Conservation (phyloP, 768 basidiomycete species). For the Panaeolus cyanescens region DNA sequence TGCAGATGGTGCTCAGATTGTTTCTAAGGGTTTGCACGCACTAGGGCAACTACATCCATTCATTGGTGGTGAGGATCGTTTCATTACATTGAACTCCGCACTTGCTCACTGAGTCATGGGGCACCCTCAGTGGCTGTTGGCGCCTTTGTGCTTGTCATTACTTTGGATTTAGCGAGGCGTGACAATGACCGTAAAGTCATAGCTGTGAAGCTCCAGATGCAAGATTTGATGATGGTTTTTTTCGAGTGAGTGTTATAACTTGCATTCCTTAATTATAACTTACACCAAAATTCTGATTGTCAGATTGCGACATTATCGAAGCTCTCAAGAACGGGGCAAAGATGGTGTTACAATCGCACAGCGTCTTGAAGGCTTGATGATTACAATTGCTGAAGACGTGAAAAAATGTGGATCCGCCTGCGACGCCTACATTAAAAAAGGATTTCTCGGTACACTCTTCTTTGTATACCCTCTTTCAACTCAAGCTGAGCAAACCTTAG, state of each 20-base stretch:
- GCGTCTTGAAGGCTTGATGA: conserved; percentile 29
- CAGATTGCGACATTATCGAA: conserved; percentile 30
- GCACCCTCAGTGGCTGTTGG: conserved; percentile 41
- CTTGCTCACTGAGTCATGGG: too few species aligned
- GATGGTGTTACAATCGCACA: conserved; percentile 33
- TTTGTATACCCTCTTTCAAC: background rate
- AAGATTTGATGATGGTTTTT: conserved; percentile 47
- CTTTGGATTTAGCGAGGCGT: conserved; percentile 46
- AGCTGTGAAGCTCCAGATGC: conserved; percentile 50
- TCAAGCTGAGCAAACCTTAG: conserved; percentile 17
- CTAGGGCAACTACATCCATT: conserved; percentile 39
- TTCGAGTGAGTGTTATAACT: conserved; percentile 38
- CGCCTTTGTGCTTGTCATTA: conserved; percentile 51
- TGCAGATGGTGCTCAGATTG: conserved; percentile 27
- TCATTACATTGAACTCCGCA: too few species aligned
- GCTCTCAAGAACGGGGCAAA: conserved; percentile 23
- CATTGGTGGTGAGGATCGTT: conserved; percentile 24
- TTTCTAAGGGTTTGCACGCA: conserved; percentile 32
- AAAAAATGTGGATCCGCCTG: conserved; percentile 44
- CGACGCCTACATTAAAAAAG: conserved; percentile 47
- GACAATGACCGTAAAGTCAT: conserved; percentile 54
- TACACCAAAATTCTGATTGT: background rate
- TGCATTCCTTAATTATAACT: background rate
- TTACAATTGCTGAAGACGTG: conserved; percentile 39
- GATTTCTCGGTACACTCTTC: conserved; percentile 33